phyloP scores from a whole-genome alignment of 176 grass and related monocot species.

The Alopecurus myosuroides region DNA sequence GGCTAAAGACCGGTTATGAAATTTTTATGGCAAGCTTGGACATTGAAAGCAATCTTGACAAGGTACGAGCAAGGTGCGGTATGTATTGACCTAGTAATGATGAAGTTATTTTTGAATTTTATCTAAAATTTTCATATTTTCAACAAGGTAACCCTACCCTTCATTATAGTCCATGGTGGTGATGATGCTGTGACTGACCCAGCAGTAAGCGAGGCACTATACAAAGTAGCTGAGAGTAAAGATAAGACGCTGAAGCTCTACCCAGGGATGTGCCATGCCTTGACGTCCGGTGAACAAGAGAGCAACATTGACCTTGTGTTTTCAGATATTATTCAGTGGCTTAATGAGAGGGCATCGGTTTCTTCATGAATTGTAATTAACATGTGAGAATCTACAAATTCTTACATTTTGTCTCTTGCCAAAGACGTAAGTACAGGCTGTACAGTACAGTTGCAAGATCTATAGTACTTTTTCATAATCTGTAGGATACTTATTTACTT shows the following conservation, averaged over 20 bases:
- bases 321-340: slow-evolving; percentile 54
- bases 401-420: too few relatives aligned
- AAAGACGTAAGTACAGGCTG: neutral
- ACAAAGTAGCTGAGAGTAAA: slow-evolving; percentile 29
- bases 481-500: neutral
- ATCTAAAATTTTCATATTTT: neutral
- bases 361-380: neutral
- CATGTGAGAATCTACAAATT: neutral
- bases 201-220: slow-evolving; percentile 38
- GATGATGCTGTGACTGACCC: slow-evolving; percentile 50
- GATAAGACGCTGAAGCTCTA: slow-evolving; percentile 53
- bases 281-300: slow-evolving; percentile 47
- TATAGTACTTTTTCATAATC: neutral
- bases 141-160: slow-evolving; percentile 43
- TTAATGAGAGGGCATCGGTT: slow-evolving; percentile 31
- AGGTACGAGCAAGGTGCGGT: slow-evolving; percentile 20
- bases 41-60: slow-evolving; percentile 57
- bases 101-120: neutral
- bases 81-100: neutral
- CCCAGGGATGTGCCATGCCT: slow-evolving; percentile 62
- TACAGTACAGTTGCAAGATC: neutral
- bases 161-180: slow-evolving; percentile 59
- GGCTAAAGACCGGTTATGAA: slow-evolving; percentile 51
- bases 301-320: slow-evolving; percentile 50
- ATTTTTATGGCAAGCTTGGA: slow-evolving; percentile 55